These are phyloP conservation scores for Cymbopogon flexuosus DNA, from an alignment of 202 grass and related monocot species.

Conservation along the genomic window DNA sequence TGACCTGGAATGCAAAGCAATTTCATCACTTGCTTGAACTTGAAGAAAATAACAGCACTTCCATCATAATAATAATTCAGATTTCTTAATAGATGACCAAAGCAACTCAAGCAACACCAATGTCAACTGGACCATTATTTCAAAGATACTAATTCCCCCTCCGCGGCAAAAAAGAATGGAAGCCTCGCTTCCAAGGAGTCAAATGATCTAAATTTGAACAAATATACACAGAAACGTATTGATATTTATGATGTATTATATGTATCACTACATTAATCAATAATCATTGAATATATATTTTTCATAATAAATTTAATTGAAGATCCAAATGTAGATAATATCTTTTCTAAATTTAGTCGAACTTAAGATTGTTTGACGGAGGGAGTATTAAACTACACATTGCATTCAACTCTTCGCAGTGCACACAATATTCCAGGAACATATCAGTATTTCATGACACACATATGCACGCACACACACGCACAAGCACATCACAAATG, in stretches of 20 bases:
- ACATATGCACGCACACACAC: neutral
- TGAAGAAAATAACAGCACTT: conserved; percentile 11
- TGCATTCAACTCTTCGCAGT: neutral
- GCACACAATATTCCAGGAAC: neutral
- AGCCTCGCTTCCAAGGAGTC: neutral
- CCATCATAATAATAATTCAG: conserved; percentile 1
- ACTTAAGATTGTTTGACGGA: neutral
- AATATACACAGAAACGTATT: neutral
- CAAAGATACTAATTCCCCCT: neutral
- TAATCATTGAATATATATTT: neutral
- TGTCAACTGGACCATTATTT: neutral
- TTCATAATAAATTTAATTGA: neutral
- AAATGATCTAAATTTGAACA: neutral
- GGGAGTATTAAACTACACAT: neutral
- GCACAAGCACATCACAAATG: neutral
- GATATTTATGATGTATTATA: neutral
- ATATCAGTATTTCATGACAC: neutral
- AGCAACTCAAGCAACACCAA: neutral
- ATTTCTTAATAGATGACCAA: neutral
- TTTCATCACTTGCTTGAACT: conserved; percentile 15
- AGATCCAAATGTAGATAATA: neutral
- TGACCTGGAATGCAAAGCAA: conserved; percentile 55
- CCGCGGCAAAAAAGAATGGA: neutral
- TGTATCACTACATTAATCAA: neutral
- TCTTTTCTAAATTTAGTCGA: neutral